phyloP scores from a whole-genome alignment of 179 eudicot genomes.

The Beta lomatogona region DNA sequence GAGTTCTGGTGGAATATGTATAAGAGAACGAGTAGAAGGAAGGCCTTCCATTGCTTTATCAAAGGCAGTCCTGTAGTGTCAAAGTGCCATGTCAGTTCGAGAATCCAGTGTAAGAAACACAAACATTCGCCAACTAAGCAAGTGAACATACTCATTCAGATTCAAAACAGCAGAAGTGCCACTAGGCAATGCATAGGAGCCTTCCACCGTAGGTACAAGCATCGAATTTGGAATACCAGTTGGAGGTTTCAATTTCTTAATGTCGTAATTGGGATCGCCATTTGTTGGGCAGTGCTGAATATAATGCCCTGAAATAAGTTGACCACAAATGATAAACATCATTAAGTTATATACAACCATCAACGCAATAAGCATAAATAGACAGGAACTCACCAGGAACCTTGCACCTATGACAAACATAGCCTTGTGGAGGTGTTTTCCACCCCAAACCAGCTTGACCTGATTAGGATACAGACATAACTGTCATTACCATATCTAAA shows the following conservation, averaged over 20 bases:
- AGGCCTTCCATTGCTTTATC: conserved; percentile 88
- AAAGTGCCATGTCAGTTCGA: conserved; percentile 24
- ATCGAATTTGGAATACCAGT: conserved; percentile 90
- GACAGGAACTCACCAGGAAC: conserved; percentile 60
- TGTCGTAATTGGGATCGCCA: conserved; percentile 80
- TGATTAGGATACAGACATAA: neutral
- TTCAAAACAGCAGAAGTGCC: conserved; percentile 77
- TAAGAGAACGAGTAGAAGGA: conserved; percentile 56
- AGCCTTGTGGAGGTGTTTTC: conserved; percentile 86
- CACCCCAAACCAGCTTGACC: conserved; percentile 65
- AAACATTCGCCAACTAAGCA: neutral
- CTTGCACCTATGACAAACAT: conserved; percentile 91
- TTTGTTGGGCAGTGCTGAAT: conserved; percentile 98
- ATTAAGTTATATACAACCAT: neutral
- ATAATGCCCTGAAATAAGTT: conserved; percentile 67
- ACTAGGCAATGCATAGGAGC: conserved; percentile 83
- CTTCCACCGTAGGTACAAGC: conserved; percentile 84
- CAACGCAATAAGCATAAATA: neutral
- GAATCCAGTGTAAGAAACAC: neutral
- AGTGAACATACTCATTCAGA: conserved; percentile 77
- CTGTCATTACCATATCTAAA: neutral
- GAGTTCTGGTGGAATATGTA: conserved; percentile 78
- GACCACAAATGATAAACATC: conserved; percentile 13
- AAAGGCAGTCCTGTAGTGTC: conserved; percentile 69
- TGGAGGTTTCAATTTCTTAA: conserved; percentile 78